Conservation (phyloP, 2,329 filamentous ascomycete species). For the Hymenotorrendiella dingleyae region DNA sequence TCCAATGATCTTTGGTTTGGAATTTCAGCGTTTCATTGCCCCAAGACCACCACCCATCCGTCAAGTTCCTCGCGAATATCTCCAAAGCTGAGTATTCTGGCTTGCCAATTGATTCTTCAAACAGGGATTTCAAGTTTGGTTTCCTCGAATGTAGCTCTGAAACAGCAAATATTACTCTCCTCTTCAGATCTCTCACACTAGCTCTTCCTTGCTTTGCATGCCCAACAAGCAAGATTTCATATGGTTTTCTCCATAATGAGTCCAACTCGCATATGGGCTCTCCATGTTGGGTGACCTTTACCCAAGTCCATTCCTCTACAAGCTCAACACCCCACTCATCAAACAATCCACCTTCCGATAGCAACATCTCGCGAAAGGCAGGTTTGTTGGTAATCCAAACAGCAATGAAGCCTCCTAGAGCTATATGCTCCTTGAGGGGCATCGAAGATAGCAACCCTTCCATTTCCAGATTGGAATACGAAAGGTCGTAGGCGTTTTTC, state of each 20-base stretch:
- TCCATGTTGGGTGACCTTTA: constrained; percentile 63
- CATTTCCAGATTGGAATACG: constrained; percentile 39
- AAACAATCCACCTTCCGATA: constrained; percentile 54
- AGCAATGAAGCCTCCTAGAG: constrained; percentile 52
- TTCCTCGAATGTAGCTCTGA: constrained; percentile 76
- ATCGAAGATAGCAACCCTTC: constrained; percentile 45
- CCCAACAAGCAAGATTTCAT: constrained; percentile 65
- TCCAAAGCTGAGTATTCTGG: constrained; percentile 56
- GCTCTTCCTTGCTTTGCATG: background rate
- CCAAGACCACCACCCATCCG: constrained; percentile 73
- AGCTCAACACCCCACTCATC: constrained; percentile 59
- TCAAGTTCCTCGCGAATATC: constrained; percentile 69
- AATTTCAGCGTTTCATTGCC: constrained; percentile 69
- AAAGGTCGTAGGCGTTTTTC: constrained; percentile 47
- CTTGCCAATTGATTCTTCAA: constrained; percentile 47
- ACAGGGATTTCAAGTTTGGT: constrained; percentile 59
- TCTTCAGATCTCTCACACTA: constrained; percentile 28
- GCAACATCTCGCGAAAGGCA: constrained; percentile 44
- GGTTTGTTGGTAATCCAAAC: constrained; percentile 76
- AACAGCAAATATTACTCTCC: constrained; percentile 60
- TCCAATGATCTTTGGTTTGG: constrained; percentile 50
- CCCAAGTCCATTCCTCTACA: constrained; percentile 70
- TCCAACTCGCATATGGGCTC: constrained; percentile 58
- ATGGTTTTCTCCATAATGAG: constrained; percentile 65
- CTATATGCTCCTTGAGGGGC: constrained; percentile 51